These are phyloP conservation scores for Lactarius indigo DNA, from an alignment of 768 basidiomycete genomes.

Conservation along the genomic window DNA sequence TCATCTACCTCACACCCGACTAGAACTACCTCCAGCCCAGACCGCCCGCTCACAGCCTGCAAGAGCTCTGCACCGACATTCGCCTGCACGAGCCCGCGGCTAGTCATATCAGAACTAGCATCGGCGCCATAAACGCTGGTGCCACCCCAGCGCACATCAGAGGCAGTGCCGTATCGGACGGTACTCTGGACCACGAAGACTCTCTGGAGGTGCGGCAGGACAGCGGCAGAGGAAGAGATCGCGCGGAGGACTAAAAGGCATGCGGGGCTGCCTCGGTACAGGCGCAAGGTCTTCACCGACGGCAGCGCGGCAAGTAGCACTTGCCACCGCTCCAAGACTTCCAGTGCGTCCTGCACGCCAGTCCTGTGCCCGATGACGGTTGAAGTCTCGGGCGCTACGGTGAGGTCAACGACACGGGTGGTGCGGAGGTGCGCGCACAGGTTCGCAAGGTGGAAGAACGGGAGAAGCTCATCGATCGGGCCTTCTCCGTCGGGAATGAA, in stretches of 20 bases:
- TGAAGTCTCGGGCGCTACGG: not conserved
- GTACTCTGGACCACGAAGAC: constrained; percentile 3
- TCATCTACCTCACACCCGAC: constrained; percentile 10
- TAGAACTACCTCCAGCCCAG: constrained; percentile 10
- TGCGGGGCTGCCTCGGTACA: not conserved
- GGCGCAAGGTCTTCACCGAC: constrained; percentile 3
- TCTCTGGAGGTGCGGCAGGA: constrained; percentile 13
- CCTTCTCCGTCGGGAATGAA: too few relatives aligned
- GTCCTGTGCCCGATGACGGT: not conserved
- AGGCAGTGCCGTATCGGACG: not conserved
- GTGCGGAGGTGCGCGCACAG: not conserved
- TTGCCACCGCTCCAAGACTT: not conserved
- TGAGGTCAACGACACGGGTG: not conserved
- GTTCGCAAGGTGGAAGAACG: constrained; percentile 10
- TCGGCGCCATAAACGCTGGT: not conserved
- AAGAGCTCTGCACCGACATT: constrained; percentile 4
- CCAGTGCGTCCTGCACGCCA: too few relatives aligned
- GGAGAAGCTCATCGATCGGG: not conserved
- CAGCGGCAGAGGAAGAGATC: not conserved
- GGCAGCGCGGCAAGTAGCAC: not conserved
- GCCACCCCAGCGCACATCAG: not conserved
- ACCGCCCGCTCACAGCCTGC: not conserved
- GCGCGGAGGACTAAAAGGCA: not conserved
- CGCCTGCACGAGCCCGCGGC: not conserved
- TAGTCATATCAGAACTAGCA: not conserved